Evolutionary conservation across 768 basidiomycete genomes (phyloP), one percentile per base, ranked within the genome.

Genomic region (Roridomyces roridus): DNA sequence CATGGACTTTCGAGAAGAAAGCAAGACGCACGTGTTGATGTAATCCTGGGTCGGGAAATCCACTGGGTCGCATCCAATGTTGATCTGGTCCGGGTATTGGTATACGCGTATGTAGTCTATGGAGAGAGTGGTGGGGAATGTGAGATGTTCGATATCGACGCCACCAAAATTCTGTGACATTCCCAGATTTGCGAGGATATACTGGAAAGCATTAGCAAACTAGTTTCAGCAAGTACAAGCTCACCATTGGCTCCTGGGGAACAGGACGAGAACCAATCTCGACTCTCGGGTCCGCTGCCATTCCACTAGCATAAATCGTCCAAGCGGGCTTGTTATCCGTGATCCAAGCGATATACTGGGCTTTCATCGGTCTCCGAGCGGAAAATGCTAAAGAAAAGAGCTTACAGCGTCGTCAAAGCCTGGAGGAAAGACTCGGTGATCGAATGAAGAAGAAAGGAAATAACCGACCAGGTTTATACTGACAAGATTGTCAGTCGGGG

Each of bases 21-120:
- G 12, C 26, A 41, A 45, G 48, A 69, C 61, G 60, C 81, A 80
- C 68, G 79, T 80, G 34, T 82, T 63, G 60, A 89, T 91, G 67
- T 91, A 91, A 18, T 74, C 71, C 36, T 76, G 72, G 0, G 90
- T 91, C 3, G 90, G 88, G 64, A 73, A 81, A 40, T 81, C 77
- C 35, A 67, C 59, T 17, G 88, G 88, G 62, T 86, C 82, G 67
- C 88, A 90, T 17, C 88, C 88, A 26, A 87, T 72, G 66, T 87
- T 89, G 41, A 74, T 70, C 40, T 72, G 60, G 45, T 77, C 70
- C 55, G 74, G 70, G 20, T 80, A 80, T 68, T 90, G 89, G 68
- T 90, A 91, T 9, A 91, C 86, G 35, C 89, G 82, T 46, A 91
- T 79, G 68, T 85, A 91, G 65, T 91, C 88, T 49, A 89, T 73